Evolutionary conservation across 2,329 filamentous ascomycete genomes (phyloP), one percentile per base, ranked within the genome.

Genomic region (Sporothrix brunneoviolacea): DNA sequence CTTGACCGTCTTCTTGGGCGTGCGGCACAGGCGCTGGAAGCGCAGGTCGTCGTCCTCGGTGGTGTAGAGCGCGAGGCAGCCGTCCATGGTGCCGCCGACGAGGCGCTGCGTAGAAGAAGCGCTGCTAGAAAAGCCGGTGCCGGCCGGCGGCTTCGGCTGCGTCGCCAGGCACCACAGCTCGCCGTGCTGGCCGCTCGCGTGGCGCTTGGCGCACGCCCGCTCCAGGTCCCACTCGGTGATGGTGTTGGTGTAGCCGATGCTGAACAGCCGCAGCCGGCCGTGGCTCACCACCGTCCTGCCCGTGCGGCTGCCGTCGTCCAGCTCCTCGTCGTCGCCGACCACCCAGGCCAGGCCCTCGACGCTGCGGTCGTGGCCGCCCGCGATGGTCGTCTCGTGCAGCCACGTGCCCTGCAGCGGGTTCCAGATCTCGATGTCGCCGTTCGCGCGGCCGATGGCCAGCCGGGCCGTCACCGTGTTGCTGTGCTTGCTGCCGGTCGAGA

Each of bases 401-500:
- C 93, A 98, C 55, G 77, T 73, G 15, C 88, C 88, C 57, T 80
- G 80, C 48, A 83, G 71, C 3, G 91, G 90, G 66, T 95, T 95
- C 93, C 93, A 98, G 57, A 98, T 90, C 70, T 98, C 93, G 60
- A 98, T 93, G 63, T 95, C 88, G 60, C 93, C 93, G 65, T 97
- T 96, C 52, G 88, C 86, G 58, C 93, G 84, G 54, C 93, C 93
- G 60, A 98, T 80, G 2, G 93, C 93, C 49, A 97, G 79, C 59
- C 90, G 82, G 50, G 89, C 76, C 47, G 76, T 82, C 55, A 75
- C 79, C 19, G 77, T 74, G 60, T 68, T 76, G 65, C 66, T 70
- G 56, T 70, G 67, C 54, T 75, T 70, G 58, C 68, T 68, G 46
- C 70, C 57, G 54, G 68, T 44, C 66, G 71, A 19, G 67, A 75